Base-by-base conservation (phyloP, 2,329 filamentous ascomycete species). In the Biscogniauxia marginata region DNA sequence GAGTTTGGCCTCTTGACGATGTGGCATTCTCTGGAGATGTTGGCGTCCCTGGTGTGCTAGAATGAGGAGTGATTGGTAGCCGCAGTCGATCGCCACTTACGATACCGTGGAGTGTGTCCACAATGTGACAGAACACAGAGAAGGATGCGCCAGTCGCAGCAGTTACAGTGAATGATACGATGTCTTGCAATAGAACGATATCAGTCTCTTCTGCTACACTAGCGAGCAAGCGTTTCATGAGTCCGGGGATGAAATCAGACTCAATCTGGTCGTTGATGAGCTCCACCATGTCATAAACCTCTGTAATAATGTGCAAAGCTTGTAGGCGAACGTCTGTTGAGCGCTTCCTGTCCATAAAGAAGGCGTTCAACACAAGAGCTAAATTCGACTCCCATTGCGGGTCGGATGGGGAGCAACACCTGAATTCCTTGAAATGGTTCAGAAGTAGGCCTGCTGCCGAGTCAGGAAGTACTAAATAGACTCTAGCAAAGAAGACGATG, bases 381-480 rank as follows among this genome's bases (percentile, higher is more conserved):
- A 88, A 76, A 52, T 90, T 88, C 2, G 79, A 73, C 59, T 88
- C 80, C 89, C 88, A 92, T 34, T 83, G 77, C 48, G 79, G 72
- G 63, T 90, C 87, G 0, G 88, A 89, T 2, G 89, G 89, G 46
- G 87, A 88, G 64, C 89, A 89, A 64, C 84, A 86, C 47, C 87
- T 79, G 61, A 88, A 87, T 52, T 89, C 84, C 54, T 82, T 80
- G 61, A 87, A 89, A 67, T 90, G 85, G 46, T 84, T 81, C 46
- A 91, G 79, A 21, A 91, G 81, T 9, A 87, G 75, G 48, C 80
- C 81, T 1, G 83, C 86, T 7, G 84, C 83, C 3, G 82, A 81
- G 66, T 91, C 85, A 5, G 85, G 85, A 7, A 91, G 77, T 34
- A 84, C 79, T 16, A 76, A 74, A 53, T 87, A 82, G 16, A 90